Evolutionary conservation across 164 flowering plant species (phyloP).

Genomic region (Stephania cephalantha): DNA sequence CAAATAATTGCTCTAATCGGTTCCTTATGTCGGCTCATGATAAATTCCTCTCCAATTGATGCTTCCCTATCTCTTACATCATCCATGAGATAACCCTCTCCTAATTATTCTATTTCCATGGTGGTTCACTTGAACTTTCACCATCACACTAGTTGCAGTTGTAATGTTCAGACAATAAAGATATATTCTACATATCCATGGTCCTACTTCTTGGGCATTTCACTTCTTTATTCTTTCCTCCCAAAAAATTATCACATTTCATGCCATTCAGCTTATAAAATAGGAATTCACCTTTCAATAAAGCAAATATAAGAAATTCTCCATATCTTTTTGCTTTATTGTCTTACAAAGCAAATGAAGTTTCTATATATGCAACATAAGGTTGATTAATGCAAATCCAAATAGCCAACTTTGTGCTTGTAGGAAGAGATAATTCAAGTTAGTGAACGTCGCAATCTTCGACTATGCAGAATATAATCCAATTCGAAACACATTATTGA

Average conservation of each 20-base stretch:
- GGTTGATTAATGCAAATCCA: not conserved
- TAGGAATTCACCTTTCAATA: not conserved
- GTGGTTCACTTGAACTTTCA: not conserved
- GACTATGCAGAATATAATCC: slow-evolving; percentile 7
- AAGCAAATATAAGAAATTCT: not conserved
- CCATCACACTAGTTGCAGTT: not conserved
- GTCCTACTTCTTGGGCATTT: not conserved
- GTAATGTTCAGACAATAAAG: not conserved
- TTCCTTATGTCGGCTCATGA: not conserved
- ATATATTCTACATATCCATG: not conserved
- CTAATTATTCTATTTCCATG: not conserved
- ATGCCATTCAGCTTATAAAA: too few relatives aligned
- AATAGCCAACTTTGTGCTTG: not conserved
- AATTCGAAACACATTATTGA: not conserved
- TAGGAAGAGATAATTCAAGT: not conserved
- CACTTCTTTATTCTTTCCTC: too few relatives aligned
- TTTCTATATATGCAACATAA: not conserved
- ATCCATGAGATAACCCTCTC: not conserved
- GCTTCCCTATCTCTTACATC: not conserved
- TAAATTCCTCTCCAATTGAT: not conserved
- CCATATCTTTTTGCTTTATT: slow-evolving; percentile 2
- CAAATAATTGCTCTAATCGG: not conserved
- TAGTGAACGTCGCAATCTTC: not conserved
- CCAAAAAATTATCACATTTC: not conserved
- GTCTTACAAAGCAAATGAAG: slow-evolving; percentile 3